Evolutionary conservation across 192 early-diverging fungal species (phyloP).

Genomic region (Coemansia sp.): DNA sequence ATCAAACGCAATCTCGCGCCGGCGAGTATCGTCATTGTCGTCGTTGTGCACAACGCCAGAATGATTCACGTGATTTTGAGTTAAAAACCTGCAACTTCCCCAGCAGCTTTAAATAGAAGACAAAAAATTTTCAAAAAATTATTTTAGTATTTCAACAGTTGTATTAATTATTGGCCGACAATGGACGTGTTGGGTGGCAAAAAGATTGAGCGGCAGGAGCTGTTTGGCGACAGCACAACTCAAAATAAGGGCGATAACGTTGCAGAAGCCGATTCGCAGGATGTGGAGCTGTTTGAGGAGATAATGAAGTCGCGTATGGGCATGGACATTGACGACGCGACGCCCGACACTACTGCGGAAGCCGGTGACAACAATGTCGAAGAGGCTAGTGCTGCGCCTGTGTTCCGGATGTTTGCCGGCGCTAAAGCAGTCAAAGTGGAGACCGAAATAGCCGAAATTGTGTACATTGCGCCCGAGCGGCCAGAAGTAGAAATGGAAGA

Average conservation of each 20-base stretch:
- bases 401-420: conserved; percentile 48
- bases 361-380: not conserved
- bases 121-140: not conserved
- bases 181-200: conserved; percentile 19
- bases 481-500: conserved; percentile 32
- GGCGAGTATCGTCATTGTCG: conserved; percentile 35
- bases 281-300: conserved; percentile 39
- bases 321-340: conserved; percentile 6
- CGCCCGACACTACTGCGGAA: not conserved
- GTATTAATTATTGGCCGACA: not conserved
- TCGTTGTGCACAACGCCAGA: conserved; percentile 5
- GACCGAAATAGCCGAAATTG: conserved; percentile 17
- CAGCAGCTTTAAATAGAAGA: not conserved
- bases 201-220: conserved; percentile 33
- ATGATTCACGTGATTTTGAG: not conserved
- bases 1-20: conserved; percentile 24
- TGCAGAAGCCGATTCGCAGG: conserved; percentile 22
- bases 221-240: conserved; percentile 30
- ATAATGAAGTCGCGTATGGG: conserved; percentile 41
- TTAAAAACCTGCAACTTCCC: not conserved
- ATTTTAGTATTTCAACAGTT: not conserved
- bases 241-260: conserved; percentile 4
- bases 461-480: conserved; percentile 24
- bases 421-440: conserved; percentile 40
- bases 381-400: conserved; percentile 7